Evolutionary conservation across 2,329 filamentous ascomycete genomes (phyloP), one percentile per base, ranked within the genome.

Genomic region (Corniculantispora saksenae): DNA sequence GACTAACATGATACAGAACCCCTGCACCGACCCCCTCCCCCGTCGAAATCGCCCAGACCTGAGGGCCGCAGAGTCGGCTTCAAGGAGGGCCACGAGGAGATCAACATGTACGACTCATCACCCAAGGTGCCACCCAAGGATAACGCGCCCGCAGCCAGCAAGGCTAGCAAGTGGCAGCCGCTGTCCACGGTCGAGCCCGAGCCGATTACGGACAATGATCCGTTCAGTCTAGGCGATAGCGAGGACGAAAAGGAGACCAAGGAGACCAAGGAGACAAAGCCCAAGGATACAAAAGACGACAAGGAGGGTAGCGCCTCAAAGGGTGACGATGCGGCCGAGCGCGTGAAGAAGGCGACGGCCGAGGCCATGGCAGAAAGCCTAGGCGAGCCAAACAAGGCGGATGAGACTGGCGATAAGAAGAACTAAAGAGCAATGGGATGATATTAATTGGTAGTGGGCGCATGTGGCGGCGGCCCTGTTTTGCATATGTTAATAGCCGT

Each of bases 161-260:
- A 93, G 80, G 79, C 86, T 54, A 97, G 94, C 85, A 99, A 99
- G 81, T 99, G 95, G 95, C 94, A 99, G 78, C 94, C 95, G 12
- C 81, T 99, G 71, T 93, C 94, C 15, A 85, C 90, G 0, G 88
- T 97, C 17, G 69, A 96, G 58, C 93, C 94, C 1, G 90, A 87
- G 68, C 94, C 94, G 17, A 91, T 97, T 67, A 84, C 86, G 15
- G 93, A 98, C 70, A 94, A 97, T 72, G 95, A 99, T 74, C 95
- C 95, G 0, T 99, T 99, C 80, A 97, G 93, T 73, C 84, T 99
- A 17, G 95, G 95, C 6, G 94, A 98, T 71, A 97, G 93, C 73
- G 94, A 98, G 70, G 94, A 97, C 70, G 95, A 99, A 78, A 95
- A 93, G 79, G 84, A 85, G 53, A 23, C 75, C 61, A 80, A 80